A percentile compares a stretch with the other conserved stretches of the same genome.
phyloP scores from a whole-genome alignment of 371 early-diverging fungal genomes.

The Mucor lusitanicus region DNA sequence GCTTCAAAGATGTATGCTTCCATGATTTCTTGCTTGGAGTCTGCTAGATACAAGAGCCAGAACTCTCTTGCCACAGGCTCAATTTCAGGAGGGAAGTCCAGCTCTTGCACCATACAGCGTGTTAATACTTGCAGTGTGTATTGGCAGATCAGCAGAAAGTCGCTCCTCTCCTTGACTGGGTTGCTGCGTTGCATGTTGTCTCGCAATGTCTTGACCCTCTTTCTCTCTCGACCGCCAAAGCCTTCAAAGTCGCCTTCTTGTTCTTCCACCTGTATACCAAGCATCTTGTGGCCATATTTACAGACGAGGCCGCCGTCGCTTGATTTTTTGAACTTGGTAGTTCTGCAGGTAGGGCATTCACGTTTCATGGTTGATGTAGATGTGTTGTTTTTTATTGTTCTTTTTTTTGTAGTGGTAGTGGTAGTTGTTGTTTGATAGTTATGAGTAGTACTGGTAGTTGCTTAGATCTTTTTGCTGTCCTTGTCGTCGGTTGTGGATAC shows the following conservation, averaged over 20 bases:
- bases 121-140: constrained; percentile 21
- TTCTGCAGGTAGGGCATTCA: constrained; percentile 26
- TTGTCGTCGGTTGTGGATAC: constrained; percentile 45
- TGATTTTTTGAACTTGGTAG: constrained; percentile 20
- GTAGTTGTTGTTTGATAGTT: background rate
- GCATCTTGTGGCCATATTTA: constrained; percentile 38
- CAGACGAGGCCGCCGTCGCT: constrained; percentile 22
- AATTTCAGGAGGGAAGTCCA: constrained; percentile 32
- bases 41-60: constrained; percentile 34
- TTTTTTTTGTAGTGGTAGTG: background rate
- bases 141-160: constrained; percentile 20
- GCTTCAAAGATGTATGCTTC: constrained; percentile 21
- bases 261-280: constrained; percentile 24
- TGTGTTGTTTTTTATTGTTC: constrained; percentile 1
- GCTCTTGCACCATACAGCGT: constrained; percentile 28
- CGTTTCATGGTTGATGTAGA: constrained; percentile 8
- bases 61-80: constrained; percentile 36
- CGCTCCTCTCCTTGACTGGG: constrained; percentile 9
- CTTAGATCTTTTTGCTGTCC: constrained; percentile 30
- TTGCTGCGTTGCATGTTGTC: background rate
- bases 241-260: constrained; percentile 6
- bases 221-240: background rate
- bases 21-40: constrained; percentile 5
- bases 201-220: background rate
- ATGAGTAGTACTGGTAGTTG: background rate